Conservation (phyloP, 768 basidiomycete species). For the Hericium alpestre region DNA sequence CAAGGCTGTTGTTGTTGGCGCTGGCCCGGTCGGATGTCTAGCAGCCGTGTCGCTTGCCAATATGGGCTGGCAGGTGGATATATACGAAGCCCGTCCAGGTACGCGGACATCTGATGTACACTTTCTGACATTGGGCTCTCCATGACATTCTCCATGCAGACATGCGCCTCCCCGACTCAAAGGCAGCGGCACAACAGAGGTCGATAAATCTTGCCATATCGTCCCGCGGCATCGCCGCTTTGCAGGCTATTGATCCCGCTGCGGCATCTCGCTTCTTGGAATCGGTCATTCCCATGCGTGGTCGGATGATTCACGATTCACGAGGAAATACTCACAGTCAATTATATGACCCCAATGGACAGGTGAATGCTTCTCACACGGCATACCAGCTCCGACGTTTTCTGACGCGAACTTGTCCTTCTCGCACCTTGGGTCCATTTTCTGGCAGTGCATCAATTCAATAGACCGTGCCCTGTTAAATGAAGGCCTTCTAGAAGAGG, state of each 20-base stretch:
- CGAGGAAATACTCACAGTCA: conserved; percentile 72
- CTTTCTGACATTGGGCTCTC: conserved; percentile 6
- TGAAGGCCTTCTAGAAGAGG: conserved; percentile 71
- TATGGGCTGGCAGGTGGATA: conserved; percentile 72
- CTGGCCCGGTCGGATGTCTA: conserved; percentile 91
- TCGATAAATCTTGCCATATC: conserved; percentile 97
- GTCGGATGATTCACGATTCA: conserved; percentile 85
- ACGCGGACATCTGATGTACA: conserved; percentile 7
- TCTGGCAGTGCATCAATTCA: conserved; percentile 79
- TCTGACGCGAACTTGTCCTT: conserved; percentile 3
- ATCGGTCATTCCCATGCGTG: conserved; percentile 85
- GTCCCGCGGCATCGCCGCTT: conserved; percentile 81
- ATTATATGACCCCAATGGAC: conserved; percentile 77
- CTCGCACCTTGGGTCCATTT: conserved; percentile 16
- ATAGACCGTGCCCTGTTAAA: conserved; percentile 86
- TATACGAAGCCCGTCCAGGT: conserved; percentile 79
- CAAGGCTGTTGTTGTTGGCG: conserved; percentile 68
- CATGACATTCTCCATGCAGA: conserved; percentile 30
- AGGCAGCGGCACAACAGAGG: conserved; percentile 56
- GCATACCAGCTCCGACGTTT: neutral
- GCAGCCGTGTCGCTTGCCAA: conserved; percentile 78
- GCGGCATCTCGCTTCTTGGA: conserved; percentile 62
- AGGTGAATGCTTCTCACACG: conserved; percentile 39
- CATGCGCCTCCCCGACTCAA: conserved; percentile 62
- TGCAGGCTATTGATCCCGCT: conserved; percentile 67